Evolutionary conservation across 768 basidiomycete genomes (phyloP), one percentile per base, ranked within the genome.

Genomic region (Brasilioporus rufonigricans): DNA sequence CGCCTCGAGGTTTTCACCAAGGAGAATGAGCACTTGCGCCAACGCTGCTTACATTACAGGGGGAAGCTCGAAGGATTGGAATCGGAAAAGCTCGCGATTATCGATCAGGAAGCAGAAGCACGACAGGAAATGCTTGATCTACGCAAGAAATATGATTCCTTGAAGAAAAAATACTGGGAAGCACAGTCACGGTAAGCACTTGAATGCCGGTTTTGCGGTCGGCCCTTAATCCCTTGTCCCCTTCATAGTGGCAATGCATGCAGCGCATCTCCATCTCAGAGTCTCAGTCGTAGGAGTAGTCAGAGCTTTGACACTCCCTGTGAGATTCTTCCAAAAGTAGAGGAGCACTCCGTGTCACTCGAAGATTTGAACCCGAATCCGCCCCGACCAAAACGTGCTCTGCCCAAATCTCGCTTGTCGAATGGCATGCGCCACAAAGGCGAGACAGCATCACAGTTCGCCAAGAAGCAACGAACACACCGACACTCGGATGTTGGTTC

Each of bases 21-120:
- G 33, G 76, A 78, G 41, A 79, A 80, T 44, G 73, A 76, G 13
- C 60, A 65, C 1, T 71, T 86, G 10, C 69, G 78, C 63, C 62
- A 67, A 21, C 73, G 74, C 36, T 79, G 78, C 64, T 76, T 81
- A 44, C 61, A 67, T 14, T 70, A 77, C 57, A 73, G 71, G 44
- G 64, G 67, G 14, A 68, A 69, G 1, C 59, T 76, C 12, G 53
- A 62, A 11, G 72, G 64, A 1, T 73, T 75, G 48, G 63, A 58
- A n/a, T 55, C 65, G 40, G 67, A 68, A 35, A 75, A 73, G 55
- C 59, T 57, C 14, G 50, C 59, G 19, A 63, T 68, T 31, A 43
- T 61, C n/a, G 52, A 64, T 47, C 53, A 58, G 53, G 76, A 73
- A 10, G 57, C 72, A 24, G 67, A 73, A 31, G 66, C 77, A 40